Evolutionary conservation across 1,139 yeast genomes (phyloP).

Genomic region (Protomyces gravidus): DNA sequence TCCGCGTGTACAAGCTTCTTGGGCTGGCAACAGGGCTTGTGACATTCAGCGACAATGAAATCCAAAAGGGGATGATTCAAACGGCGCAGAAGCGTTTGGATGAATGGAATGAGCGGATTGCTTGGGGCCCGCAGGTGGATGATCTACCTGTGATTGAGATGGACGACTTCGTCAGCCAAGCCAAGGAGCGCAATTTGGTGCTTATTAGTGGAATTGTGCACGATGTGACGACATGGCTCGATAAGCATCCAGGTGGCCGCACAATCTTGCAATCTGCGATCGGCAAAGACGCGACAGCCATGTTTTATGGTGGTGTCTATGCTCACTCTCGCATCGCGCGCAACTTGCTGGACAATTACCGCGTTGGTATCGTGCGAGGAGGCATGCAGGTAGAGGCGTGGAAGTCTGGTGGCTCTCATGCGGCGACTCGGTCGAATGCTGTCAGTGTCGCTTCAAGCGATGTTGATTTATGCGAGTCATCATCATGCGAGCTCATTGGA

Average conservation of each 20-base stretch:
- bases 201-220: slow-evolving; percentile 93
- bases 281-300: slow-evolving; percentile 95
- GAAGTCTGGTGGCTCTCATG: neutral
- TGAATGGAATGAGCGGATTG: slow-evolving; percentile 65
- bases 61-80: slow-evolving; percentile 92
- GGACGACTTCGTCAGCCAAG: slow-evolving; percentile 67
- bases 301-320: slow-evolving; percentile 96
- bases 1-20: slow-evolving; percentile 63
- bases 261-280: slow-evolving; percentile 77
- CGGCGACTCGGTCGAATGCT: neutral
- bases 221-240: slow-evolving; percentile 75
- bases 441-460: neutral
- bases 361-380: slow-evolving; percentile 87
- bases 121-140: slow-evolving; percentile 89
- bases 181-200: slow-evolving; percentile 54
- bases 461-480: neutral
- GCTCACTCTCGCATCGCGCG: slow-evolving; percentile 97
- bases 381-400: slow-evolving; percentile 75
- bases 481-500: neutral
- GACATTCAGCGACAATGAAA: slow-evolving; percentile 90
- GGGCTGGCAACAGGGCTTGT: slow-evolving; percentile 90
- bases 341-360: slow-evolving; percentile 88
- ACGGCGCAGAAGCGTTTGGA: slow-evolving; percentile 95
- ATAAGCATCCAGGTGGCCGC: slow-evolving; percentile 97
- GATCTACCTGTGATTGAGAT: slow-evolving; percentile 89